Evolutionary conservation across 208 protist genomes (phyloP), one percentile per base, ranked within the genome.

Genomic region (Leishmania martiniquensis): DNA sequence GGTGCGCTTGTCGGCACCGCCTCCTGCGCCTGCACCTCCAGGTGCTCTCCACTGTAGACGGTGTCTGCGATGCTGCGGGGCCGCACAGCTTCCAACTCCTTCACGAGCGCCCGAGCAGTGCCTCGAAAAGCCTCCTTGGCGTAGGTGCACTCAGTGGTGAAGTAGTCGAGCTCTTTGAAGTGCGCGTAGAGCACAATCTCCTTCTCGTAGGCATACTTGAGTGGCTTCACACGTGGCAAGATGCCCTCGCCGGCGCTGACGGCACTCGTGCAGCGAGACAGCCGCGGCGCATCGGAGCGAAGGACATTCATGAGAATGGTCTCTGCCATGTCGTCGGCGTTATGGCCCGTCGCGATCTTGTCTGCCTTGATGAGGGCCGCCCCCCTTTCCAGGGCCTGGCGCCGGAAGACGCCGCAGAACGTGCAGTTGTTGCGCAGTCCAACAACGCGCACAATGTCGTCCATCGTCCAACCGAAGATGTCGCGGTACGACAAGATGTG

Each of bases 101-200:
- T 99, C 32, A 99, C 80, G 22, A 99, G 93, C 67, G 90, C 90
- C 10, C 98, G 94, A 39, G 93, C 97, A 73, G 92, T 91, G 52
- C 97, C 97, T n/a, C 99, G 89, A 79, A 99, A 99, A 10, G 98
- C 98, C 76, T 99, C 98, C 39, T 97, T 97, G 20, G 96, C 92
- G 80, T 99, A 99, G 4, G 95, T 98, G 89, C 98, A 99, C 84
- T 99, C 98, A 4, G 98, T 99, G 1, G 95, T 97, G 80, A 99
- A 99, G 90, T 99, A 99, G 83, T 99, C 96, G 17, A 99, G 90
- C 76, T 98, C 91, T 75, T 99, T 98, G 68, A 98, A 99, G 85
- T 99, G 97, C 4, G 98, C 98, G 81, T 99, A 99, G 72, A 99
- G 89, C 13, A 99, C 99, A 81, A 99, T 99, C 71, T 99, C 98